Base-by-base conservation (phyloP, 495 filamentous ascomycete genomes). In the Daldinia decipiens region DNA sequence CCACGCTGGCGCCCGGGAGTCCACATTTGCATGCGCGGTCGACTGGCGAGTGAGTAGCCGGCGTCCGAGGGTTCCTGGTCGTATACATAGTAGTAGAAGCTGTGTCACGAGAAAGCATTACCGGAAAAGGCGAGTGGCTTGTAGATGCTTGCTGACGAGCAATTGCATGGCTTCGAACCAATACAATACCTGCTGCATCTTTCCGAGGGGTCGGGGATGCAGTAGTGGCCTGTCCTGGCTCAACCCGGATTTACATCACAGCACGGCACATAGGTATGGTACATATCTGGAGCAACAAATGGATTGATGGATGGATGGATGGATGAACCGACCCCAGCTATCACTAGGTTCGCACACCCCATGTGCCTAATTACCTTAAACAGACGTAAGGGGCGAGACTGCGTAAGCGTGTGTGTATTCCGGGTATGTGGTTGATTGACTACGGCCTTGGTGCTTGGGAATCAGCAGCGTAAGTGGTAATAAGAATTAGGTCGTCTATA, bases 81-180 rank as follows among this genome's bases (percentile, higher is more conserved):
- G 43, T 47, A 47, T 47, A 24, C 3, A 31, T n/a, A n/a, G 21
- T 24, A 24, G 21, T 24, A 24, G 21, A 47, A 24, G 40, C 43
- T 47, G 43, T 47, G 43, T 47, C 43, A 47, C 43, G 43, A 24
- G 43, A 47, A 21, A 24, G 43, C 8, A 24, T 47, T 47, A 47
- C 43, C 43, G 19, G 43, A 47, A 47, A 47, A 47, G 43, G 19
- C 12, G 8, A 9, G 43, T 47, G 43, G 43, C 43, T 47, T 24
- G 8, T 19, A 45, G 43, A 47, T 47, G 19, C 19, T 21, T 47
- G 19, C 19, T 47, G 43, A 47, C 43, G 43, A 47, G 9, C 9
- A 47, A 24, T 47, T 24, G 17, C 43, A 47, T 47, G 0, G 9
- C 43, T 2, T 47, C 43, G 19, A 47, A 47, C 43, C 43, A 47